These are phyloP conservation scores for Hansenula lynferdii DNA, from an alignment of 1,139 yeast species.

Conservation along the genomic window DNA sequence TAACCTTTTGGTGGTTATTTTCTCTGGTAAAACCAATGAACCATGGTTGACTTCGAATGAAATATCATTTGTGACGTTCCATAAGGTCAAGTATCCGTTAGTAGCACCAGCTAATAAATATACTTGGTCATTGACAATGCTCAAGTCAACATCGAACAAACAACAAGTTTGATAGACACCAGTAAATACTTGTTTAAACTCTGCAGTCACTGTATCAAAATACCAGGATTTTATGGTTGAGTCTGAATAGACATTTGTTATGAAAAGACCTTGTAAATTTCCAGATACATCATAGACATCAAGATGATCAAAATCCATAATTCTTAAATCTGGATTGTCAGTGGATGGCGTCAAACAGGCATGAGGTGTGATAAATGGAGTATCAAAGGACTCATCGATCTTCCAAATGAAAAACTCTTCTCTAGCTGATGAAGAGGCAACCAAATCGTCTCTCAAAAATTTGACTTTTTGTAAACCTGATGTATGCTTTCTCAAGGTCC, in stretches of 20 bases:
- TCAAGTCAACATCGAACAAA: slow-evolving; percentile 53
- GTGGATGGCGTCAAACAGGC: slow-evolving; percentile 44
- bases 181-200: slow-evolving; percentile 39
- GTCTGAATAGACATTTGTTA: slow-evolving; percentile 79
- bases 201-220: slow-evolving; percentile 32
- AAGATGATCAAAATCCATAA: slow-evolving; percentile 72
- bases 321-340: slow-evolving; percentile 73
- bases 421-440: slow-evolving; percentile 77
- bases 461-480: slow-evolving; percentile 80
- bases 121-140: slow-evolving; percentile 27
- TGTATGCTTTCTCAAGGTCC: slow-evolving; percentile 76
- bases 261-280: slow-evolving; percentile 36
- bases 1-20: neutral
- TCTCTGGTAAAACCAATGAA: slow-evolving; percentile 4
- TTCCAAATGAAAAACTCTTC: slow-evolving; percentile 88
- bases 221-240: slow-evolving; percentile 69
- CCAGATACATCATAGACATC: slow-evolving; percentile 25
- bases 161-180: slow-evolving; percentile 73
- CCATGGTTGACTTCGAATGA: slow-evolving; percentile 14
- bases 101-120: slow-evolving; percentile 63
- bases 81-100: slow-evolving; percentile 71
- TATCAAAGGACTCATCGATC: slow-evolving; percentile 31
- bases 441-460: slow-evolving; percentile 49
- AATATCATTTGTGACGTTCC: slow-evolving; percentile 40
- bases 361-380: slow-evolving; percentile 40